phyloP scores from a whole-genome alignment of 495 filamentous ascomycete genomes.

The Xylaria cubensis region DNA sequence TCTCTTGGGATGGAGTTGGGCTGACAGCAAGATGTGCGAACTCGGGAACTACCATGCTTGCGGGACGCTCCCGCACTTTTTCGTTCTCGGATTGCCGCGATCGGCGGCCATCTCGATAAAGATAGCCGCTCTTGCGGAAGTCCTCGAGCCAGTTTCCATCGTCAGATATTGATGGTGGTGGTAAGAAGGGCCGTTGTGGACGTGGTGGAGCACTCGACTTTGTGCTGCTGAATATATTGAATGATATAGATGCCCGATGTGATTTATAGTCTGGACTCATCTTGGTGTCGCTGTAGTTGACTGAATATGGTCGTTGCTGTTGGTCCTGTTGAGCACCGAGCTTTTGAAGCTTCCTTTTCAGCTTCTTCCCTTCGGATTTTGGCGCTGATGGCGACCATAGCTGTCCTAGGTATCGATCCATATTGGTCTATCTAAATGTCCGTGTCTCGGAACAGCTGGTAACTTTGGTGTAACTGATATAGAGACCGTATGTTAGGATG shows the following conservation, averaged over 20 bases:
- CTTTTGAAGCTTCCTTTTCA: slow-evolving; percentile 53
- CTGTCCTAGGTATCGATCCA: slow-evolving; percentile 25
- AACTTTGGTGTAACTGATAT: not conserved
- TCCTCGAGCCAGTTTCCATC: slow-evolving; percentile 48
- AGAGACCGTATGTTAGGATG: not conserved
- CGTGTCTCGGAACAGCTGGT: not conserved
- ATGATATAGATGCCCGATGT: slow-evolving; percentile 32
- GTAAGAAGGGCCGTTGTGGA: slow-evolving; percentile 31
- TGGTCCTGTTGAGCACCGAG: slow-evolving; percentile 37
- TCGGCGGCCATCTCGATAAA: slow-evolving; percentile 30
- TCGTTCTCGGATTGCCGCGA: slow-evolving; percentile 24
- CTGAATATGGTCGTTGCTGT: slow-evolving; percentile 29
- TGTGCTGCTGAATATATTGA: slow-evolving; percentile 29
- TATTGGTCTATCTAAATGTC: not conserved
- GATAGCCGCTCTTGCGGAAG: slow-evolving; percentile 43
- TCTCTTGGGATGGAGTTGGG: slow-evolving; percentile 31
- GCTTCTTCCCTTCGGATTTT: slow-evolving; percentile 37
- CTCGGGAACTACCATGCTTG: slow-evolving; percentile 45
- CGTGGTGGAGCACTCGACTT: slow-evolving; percentile 34
- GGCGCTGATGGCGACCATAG: slow-evolving; percentile 20
- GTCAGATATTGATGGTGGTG: slow-evolving; percentile 34
- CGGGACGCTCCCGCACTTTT: slow-evolving; percentile 31
- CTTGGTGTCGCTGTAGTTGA: slow-evolving; percentile 37
- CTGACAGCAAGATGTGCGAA: slow-evolving; percentile 45
- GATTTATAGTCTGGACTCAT: slow-evolving; percentile 18